Base-by-base conservation (phyloP, 768 basidiomycete genomes). In the Collybia mongolica region DNA sequence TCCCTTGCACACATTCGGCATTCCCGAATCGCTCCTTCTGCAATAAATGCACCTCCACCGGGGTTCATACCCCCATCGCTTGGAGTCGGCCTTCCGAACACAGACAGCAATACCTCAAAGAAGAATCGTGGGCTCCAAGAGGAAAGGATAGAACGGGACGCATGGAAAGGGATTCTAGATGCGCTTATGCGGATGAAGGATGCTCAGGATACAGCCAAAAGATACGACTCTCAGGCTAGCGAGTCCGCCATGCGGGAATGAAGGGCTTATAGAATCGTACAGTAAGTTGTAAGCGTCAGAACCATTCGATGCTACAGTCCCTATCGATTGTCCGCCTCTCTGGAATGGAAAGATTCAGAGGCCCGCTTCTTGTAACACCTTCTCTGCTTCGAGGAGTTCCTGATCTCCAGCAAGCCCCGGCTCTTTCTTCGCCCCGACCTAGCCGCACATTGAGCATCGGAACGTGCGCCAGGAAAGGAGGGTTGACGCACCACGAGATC, bases 11-110 rank as follows among this genome's bases (percentile, higher is more conserved):
- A 91, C 57, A 86, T 93, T 52, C 78, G 88, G 9, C 82, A 87
- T 59, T 86, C 88, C 8, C 83, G 89, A 56, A 89, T 92, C 61
- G 86, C 90, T 37, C 89, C 90, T 7, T 88, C 88, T n/a, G 84
- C 88, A n/a, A 90, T 93, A 59, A 86, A 85, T 43, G 89, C 90
- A 0, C 88, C 88, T 28, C 79, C 83, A 5, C 78, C 76, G 0
- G 82, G 80, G 22, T 88, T 90, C 62, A 71, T 90, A 8, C 90
- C 89, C 5, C 84, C 89, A 3, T 84, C 88, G 6, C 80, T 90
- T 14, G 90, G 90, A 5, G 88, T 90, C 11, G 86, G 87, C 3
- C 75, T 88, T 46, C 87, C 90, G 2, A 57, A 60, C 40, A 59
- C 73, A 9, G 69, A 71, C 24, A 61, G 61, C 5, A 66, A 67